Conservation (phyloP, 1,284 basidiomycete species). For the Rhodofomes roseus region DNA sequence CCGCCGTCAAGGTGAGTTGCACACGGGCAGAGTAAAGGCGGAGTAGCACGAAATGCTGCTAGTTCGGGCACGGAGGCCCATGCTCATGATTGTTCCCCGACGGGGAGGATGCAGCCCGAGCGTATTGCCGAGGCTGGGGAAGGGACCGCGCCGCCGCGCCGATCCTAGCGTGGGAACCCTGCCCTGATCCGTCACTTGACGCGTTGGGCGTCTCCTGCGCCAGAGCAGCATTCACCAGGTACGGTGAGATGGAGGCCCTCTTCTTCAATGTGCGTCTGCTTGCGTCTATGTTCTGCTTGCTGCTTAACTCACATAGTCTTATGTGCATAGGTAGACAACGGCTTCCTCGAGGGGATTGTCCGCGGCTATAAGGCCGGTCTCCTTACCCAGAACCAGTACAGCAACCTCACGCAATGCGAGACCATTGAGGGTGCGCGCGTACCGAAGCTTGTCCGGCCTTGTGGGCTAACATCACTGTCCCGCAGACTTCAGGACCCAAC, state of each 20-base stretch:
- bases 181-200: background rate
- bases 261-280: constrained; percentile 73
- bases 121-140: background rate
- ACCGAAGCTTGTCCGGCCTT: background rate
- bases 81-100: background rate
- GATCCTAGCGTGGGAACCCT: background rate
- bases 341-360: constrained; percentile 91
- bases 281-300: background rate
- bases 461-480: background rate
- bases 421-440: constrained; percentile 81
- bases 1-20: too few species aligned
- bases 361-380: constrained; percentile 94
- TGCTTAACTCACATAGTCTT: constrained; percentile 26
- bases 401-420: constrained; percentile 96
- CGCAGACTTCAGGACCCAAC: constrained; percentile 87
- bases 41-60: too few species aligned
- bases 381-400: constrained; percentile 86
- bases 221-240: constrained; percentile 6
- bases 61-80: background rate
- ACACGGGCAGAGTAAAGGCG: too few species aligned
- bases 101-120: background rate
- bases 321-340: constrained; percentile 60
- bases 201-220: constrained; percentile 10
- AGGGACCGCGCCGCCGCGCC: too few species aligned
- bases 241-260: constrained; percentile 70